Conservation (phyloP, 1,284 basidiomycete species). For the Tilletia horrida region DNA sequence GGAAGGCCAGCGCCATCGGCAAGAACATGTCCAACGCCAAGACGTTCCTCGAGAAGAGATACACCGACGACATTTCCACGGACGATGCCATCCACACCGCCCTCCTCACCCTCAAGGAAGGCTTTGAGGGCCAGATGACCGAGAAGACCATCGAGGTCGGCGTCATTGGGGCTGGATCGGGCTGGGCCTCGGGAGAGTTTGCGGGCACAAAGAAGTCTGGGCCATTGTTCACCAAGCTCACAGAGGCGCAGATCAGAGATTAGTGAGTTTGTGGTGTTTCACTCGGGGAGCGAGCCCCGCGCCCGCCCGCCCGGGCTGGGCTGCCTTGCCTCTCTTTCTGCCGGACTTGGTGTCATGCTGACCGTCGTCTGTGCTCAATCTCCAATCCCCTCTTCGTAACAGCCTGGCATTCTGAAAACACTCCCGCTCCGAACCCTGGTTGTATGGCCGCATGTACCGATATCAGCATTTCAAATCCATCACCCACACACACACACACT, state of each 20-base stretch:
- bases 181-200: conserved; percentile 52
- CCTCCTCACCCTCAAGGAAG: conserved; percentile 95
- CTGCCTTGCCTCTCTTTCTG: background rate
- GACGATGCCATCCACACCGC: conserved; percentile 99
- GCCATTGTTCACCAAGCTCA: conserved; percentile 48
- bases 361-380: too few species aligned
- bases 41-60: conserved; percentile 98
- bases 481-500: too few species aligned
- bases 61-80: conserved; percentile 97
- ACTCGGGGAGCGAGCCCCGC: too few species aligned
- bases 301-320: too few species aligned
- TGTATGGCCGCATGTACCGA: too few species aligned
- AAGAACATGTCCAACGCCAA: conserved; percentile 99
- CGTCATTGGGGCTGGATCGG: conserved; percentile 61
- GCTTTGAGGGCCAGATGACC: conserved; percentile 99
- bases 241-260: conserved; percentile 45
- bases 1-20: conserved; percentile 99
- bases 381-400: background rate
- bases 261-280: conserved; percentile 29
- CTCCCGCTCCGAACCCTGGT: too few species aligned
- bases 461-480: background rate
- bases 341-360: background rate
- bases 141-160: conserved; percentile 99
- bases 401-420: conserved; percentile 9
- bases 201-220: conserved; percentile 31